Evolutionary conservation across 345 rosid genomes (phyloP).

Genomic region (Atalantia buxifolia): DNA sequence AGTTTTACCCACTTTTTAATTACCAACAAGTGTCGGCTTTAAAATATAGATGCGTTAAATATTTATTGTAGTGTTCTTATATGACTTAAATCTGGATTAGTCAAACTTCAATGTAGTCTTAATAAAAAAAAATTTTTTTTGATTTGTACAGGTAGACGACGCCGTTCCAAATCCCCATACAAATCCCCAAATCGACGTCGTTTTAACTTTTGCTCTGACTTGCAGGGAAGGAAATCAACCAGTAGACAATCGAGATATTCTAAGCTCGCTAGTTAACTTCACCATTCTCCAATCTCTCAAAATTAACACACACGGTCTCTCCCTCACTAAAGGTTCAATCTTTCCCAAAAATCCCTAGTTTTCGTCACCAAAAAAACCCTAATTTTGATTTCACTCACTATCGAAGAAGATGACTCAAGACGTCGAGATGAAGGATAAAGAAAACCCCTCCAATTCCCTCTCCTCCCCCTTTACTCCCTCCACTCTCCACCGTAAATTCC

Average conservation of each 20-base stretch:
- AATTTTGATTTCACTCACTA: background rate
- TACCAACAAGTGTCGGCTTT: too few relatives aligned
- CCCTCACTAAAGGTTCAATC: background rate
- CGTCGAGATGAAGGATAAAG: slow-evolving; percentile 37
- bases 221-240: background rate
- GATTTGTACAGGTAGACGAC: background rate
- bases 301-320: background rate
- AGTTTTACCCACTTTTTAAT: too few relatives aligned
- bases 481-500: slow-evolving; percentile 27
- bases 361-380: background rate
- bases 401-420: slow-evolving; percentile 29
- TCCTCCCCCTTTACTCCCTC: slow-evolving; percentile 24
- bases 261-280: background rate
- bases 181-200: background rate
- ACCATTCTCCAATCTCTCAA: background rate
- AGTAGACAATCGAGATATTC: too few relatives aligned
- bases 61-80: too few relatives aligned
- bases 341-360: background rate
- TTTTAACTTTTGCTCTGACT: background rate
- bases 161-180: background rate
- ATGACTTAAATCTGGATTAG: too few relatives aligned
- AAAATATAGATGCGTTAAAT: too few relatives aligned
- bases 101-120: too few relatives aligned
- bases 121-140: too few relatives aligned
- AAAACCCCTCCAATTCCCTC: slow-evolving; percentile 28